These are phyloP conservation scores for Candida insectorum DNA, from an alignment of 805 yeast genomes.

Conservation along the genomic window DNA sequence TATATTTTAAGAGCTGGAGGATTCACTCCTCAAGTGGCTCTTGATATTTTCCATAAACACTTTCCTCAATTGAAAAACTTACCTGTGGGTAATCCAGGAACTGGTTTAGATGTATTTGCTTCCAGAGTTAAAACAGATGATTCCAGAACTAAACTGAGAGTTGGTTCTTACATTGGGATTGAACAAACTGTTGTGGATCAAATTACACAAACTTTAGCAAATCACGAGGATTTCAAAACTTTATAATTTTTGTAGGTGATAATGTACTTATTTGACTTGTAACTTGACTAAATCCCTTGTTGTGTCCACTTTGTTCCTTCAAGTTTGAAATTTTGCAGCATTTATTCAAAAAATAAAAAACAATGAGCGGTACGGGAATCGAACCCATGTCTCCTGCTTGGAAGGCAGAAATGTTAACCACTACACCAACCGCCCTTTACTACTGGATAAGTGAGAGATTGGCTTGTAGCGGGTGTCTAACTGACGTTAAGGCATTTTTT, in stretches of 20 bases:
- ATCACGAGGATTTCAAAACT: too few relatives aligned
- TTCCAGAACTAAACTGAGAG: neutral
- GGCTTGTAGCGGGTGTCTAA: too few relatives aligned
- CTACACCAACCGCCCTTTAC: slow-evolving; percentile 90
- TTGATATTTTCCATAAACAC: slow-evolving; percentile 19
- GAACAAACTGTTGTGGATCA: slow-evolving; percentile 40
- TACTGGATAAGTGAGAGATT: too few relatives aligned
- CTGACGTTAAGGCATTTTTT: too few relatives aligned
- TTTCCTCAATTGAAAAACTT: slow-evolving; percentile 18
- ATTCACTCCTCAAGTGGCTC: slow-evolving; percentile 15
- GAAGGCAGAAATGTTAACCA: slow-evolving; percentile 91
- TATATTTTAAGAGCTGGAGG: slow-evolving; percentile 2
- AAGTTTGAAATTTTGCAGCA: neutral
- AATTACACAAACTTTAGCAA: slow-evolving; percentile 36
- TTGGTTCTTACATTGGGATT: slow-evolving; percentile 25
- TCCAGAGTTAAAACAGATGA: slow-evolving; percentile 14
- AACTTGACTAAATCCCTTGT: too few relatives aligned
- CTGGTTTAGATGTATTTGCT: slow-evolving; percentile 6
- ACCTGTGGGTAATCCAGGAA: slow-evolving; percentile 28
- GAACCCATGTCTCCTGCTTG: slow-evolving; percentile 94
- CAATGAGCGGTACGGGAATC: slow-evolving; percentile 83
- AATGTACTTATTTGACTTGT: too few relatives aligned
- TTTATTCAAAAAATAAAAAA: slow-evolving; percentile 19
- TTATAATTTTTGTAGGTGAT: too few relatives aligned
- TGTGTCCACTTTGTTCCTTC: too few relatives aligned